These are phyloP conservation scores for Chamaecrista fasciculata DNA, from an alignment of 306 rosid species.

Conservation along the genomic window DNA sequence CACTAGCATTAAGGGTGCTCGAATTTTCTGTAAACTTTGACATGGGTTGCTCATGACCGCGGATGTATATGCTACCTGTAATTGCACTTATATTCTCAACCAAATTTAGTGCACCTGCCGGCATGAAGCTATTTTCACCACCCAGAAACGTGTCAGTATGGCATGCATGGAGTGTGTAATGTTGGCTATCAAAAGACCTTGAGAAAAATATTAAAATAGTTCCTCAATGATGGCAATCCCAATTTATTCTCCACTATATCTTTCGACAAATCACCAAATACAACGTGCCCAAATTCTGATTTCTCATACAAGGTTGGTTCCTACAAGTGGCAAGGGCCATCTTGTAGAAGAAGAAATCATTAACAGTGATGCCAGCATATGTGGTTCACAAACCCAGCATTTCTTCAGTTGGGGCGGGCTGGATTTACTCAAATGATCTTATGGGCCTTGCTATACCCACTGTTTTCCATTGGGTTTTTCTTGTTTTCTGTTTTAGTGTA, in stretches of 20 bases:
- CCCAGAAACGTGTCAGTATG: slow-evolving; percentile 28
- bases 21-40: slow-evolving; percentile 29
- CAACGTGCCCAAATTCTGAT: no score
- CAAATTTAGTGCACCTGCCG: slow-evolving; percentile 46
- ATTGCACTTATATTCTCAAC: slow-evolving; percentile 33
- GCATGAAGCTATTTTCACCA: slow-evolving; percentile 23
- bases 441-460: no score
- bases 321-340: no score
- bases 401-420: no score
- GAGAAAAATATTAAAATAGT: not conserved
- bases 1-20: slow-evolving; percentile 15
- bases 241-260: slow-evolving; percentile 11
- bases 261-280: slow-evolving; percentile 21
- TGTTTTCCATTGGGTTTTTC: no score
- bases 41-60: slow-evolving; percentile 15
- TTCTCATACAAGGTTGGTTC: no score
- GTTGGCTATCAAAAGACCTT: not conserved
- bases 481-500: no score
- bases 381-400: no score
- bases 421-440: no score
- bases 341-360: no score
- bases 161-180: not conserved
- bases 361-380: no score
- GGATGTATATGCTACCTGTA: slow-evolving; percentile 33
- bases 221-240: not conserved